Evolutionary conservation across 192 early-diverging fungal species (phyloP).

Genomic region (Pecoramyces ruminantium): DNA sequence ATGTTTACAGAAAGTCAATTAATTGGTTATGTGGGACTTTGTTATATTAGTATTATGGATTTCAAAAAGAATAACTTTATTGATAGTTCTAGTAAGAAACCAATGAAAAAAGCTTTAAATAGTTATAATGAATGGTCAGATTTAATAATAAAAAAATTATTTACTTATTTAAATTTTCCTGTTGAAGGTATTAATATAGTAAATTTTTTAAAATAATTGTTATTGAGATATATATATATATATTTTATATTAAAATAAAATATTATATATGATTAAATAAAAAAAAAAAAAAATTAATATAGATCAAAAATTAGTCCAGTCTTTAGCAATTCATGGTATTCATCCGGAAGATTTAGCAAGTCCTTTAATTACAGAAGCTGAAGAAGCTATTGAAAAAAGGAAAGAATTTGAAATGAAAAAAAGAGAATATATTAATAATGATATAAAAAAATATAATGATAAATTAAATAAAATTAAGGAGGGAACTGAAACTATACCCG

Average conservation of each 20-base stretch:
- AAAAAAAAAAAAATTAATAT: slow-evolving; percentile 10
- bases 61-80: slow-evolving; percentile 49
- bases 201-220: slow-evolving; percentile 25
- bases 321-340: background rate
- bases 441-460: background rate
- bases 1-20: slow-evolving; percentile 77
- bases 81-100: slow-evolving; percentile 29
- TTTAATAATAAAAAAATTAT: slow-evolving; percentile 64
- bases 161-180: slow-evolving; percentile 57
- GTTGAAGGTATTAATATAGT: slow-evolving; percentile 20
- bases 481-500: background rate
- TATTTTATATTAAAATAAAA: slow-evolving; percentile 14
- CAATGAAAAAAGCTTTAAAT: slow-evolving; percentile 9
- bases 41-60: slow-evolving; percentile 54
- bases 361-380: background rate
- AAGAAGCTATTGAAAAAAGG: background rate
- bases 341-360: background rate
- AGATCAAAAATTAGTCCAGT: background rate
- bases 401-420: background rate
- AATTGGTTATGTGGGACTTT: slow-evolving; percentile 81
- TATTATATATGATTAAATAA: no score
- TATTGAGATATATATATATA: slow-evolving; percentile 13
- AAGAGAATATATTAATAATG: background rate
- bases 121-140: slow-evolving; percentile 62
- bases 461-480: background rate